A percentile compares a stretch with the other conserved stretches of the same genome.
These are phyloP conservation scores for Seminavis robusta DNA, from an alignment of 108 stramenopile genomes.

Conservation along the genomic window DNA sequence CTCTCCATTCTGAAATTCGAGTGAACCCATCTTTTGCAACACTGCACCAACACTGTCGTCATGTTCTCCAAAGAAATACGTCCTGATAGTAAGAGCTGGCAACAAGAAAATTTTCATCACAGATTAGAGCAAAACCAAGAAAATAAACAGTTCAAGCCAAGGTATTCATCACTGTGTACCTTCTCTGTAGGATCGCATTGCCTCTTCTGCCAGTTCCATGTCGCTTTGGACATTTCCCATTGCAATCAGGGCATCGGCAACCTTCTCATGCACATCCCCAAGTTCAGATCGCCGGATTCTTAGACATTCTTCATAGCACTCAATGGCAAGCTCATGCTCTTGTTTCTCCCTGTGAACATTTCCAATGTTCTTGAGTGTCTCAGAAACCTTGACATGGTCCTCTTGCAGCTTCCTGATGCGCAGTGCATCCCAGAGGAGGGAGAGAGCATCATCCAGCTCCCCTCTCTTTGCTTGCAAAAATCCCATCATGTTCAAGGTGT, in stretches of 20 bases:
- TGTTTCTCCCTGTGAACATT: slow-evolving; percentile 68
- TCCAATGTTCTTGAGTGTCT: slow-evolving; percentile 77
- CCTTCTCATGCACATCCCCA: slow-evolving; percentile 56
- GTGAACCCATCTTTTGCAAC: slow-evolving; percentile 62
- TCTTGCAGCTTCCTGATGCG: slow-evolving; percentile 55
- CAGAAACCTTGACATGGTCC: slow-evolving; percentile 65
- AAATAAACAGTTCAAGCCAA: not conserved
- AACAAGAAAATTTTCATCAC: slow-evolving; percentile 1
- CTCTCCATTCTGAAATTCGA: slow-evolving; percentile 56
- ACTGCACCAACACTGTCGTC: slow-evolving; percentile 56
- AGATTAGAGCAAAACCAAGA: not conserved
- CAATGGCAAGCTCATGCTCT: slow-evolving; percentile 48
- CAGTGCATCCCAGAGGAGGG: slow-evolving; percentile 56
- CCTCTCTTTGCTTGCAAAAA: slow-evolving; percentile 59
- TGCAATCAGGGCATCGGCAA: slow-evolving; percentile 63
- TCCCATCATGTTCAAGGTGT: slow-evolving; percentile 78
- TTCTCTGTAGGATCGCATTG: slow-evolving; percentile 61
- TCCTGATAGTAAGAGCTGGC: slow-evolving; percentile 34
- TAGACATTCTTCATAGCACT: slow-evolving; percentile 70
- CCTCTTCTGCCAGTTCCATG: slow-evolving; percentile 42
- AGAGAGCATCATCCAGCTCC: slow-evolving; percentile 51
- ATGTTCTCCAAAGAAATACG: slow-evolving; percentile 24
- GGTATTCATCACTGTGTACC: slow-evolving; percentile 31
- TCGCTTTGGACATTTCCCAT: slow-evolving; percentile 68
- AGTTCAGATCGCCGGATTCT: slow-evolving; percentile 56